These are phyloP conservation scores for Irpex sp. DNA, from an alignment of 1,284 basidiomycete genomes.

Conservation along the genomic window DNA sequence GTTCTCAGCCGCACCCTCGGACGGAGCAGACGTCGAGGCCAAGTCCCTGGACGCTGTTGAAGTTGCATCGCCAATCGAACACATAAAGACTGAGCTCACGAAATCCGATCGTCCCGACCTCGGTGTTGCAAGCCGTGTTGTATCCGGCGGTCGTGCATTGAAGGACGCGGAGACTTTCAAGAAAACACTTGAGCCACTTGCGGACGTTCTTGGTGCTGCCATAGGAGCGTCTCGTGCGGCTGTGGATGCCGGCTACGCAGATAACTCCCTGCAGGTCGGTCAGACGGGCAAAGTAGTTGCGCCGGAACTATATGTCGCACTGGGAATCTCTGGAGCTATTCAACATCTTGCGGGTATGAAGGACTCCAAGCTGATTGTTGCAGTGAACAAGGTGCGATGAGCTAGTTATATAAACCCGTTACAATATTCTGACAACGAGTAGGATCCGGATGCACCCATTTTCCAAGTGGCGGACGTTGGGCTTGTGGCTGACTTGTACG, in stretches of 20 bases:
- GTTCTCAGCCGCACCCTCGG: slow-evolving; percentile 70
- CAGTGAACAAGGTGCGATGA: slow-evolving; percentile 85
- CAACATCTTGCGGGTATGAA: slow-evolving; percentile 99
- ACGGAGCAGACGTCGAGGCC: slow-evolving; percentile 51
- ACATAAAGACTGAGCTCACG: slow-evolving; percentile 82
- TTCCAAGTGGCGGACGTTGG: slow-evolving; percentile 98
- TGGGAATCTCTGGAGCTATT: slow-evolving; percentile 98
- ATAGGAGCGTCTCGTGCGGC: slow-evolving; percentile 97
- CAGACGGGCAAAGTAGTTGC: slow-evolving; percentile 98
- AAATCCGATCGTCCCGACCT: slow-evolving; percentile 95
- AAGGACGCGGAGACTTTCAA: slow-evolving; percentile 95
- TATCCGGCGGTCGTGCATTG: slow-evolving; percentile 94
- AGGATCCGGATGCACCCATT: slow-evolving; percentile 98
- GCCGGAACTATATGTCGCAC: slow-evolving; percentile 92
- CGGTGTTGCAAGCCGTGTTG: slow-evolving; percentile 82
- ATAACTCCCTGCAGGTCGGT: slow-evolving; percentile 97
- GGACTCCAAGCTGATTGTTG: slow-evolving; percentile 97
- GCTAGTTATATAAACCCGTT: neutral
- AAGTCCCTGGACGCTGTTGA: slow-evolving; percentile 70
- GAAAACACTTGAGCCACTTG: slow-evolving; percentile 86
- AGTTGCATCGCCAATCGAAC: slow-evolving; percentile 64
- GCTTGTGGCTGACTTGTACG: slow-evolving; percentile 89
- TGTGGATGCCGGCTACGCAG: slow-evolving; percentile 97
- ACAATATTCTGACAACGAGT: slow-evolving; percentile 13
- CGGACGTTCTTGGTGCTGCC: slow-evolving; percentile 91